Conservation (phyloP, 805 yeast genomes). For the Wickerhamomyces queroliae region DNA sequence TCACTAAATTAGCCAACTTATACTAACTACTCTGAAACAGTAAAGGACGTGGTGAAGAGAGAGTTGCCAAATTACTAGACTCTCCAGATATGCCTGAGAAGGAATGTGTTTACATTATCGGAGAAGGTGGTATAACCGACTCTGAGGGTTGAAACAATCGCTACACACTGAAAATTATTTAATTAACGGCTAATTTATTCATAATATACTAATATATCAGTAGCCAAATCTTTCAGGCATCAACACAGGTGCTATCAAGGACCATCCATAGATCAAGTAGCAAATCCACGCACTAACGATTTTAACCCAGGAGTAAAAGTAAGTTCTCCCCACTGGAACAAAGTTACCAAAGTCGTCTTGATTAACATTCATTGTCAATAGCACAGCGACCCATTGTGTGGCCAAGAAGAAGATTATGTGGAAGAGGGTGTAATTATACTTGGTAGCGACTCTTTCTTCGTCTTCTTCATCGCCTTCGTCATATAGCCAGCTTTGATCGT, state of each 20-base stretch:
- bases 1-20: background rate
- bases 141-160: constrained; percentile 21
- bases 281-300: constrained; percentile 91
- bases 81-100: constrained; percentile 80
- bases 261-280: constrained; percentile 82
- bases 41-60: constrained; percentile 74
- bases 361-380: constrained; percentile 86
- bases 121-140: constrained; percentile 64
- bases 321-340: constrained; percentile 95
- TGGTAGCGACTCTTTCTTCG: constrained; percentile 57
- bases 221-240: constrained; percentile 80
- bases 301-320: constrained; percentile 93
- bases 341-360: constrained; percentile 82
- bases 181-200: no score
- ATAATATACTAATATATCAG: no score
- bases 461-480: constrained; percentile 41
- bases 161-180: background rate
- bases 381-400: constrained; percentile 93
- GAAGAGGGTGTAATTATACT: constrained; percentile 82
- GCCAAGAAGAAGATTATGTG: constrained; percentile 91
- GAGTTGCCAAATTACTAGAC: constrained; percentile 75
- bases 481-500: constrained; percentile 59
- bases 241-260: constrained; percentile 81
- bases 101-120: constrained; percentile 69
- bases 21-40: constrained; percentile 23